Conservation (phyloP, 179 eudicot genomes). For the Beta lomatogona region DNA sequence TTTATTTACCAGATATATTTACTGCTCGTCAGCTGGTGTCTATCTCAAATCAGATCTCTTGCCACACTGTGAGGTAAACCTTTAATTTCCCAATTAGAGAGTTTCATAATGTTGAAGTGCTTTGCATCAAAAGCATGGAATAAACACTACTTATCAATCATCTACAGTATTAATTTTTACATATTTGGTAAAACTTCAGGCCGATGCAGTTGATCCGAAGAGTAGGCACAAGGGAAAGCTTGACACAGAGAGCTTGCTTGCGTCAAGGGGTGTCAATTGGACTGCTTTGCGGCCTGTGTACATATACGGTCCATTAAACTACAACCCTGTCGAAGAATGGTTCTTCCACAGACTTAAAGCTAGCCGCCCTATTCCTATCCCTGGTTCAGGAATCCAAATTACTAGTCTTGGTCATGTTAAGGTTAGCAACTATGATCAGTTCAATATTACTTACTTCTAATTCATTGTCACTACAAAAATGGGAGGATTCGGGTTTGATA, state of each 20-base stretch:
- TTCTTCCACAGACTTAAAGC: slow-evolving; percentile 95
- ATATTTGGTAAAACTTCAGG: slow-evolving; percentile 33
- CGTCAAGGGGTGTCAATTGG: slow-evolving; percentile 65
- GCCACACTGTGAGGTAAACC: slow-evolving; percentile 87
- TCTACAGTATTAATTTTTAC: neutral
- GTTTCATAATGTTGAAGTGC: neutral
- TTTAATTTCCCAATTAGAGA: neutral
- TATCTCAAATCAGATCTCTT: slow-evolving; percentile 80
- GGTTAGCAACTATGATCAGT: slow-evolving; percentile 41
- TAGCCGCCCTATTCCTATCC: slow-evolving; percentile 94
- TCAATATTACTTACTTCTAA: neutral
- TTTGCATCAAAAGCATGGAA: neutral
- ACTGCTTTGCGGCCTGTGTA: slow-evolving; percentile 93
- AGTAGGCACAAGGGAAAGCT: slow-evolving; percentile 99
- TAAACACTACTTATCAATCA: too few relatives aligned
- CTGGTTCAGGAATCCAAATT: slow-evolving; percentile 79
- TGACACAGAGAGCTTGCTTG: slow-evolving; percentile 79
- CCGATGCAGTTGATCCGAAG: slow-evolving; percentile 98
- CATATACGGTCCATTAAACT: slow-evolving; percentile 94
- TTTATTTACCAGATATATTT: slow-evolving; percentile 65
- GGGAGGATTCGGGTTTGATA: too few relatives aligned
- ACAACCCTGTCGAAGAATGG: slow-evolving; percentile 99
- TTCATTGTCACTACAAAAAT: neutral
- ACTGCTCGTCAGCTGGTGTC: slow-evolving; percentile 97
- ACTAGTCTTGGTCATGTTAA: slow-evolving; percentile 98